These are phyloP conservation scores for Russula earlei DNA, from an alignment of 768 basidiomycete genomes.

Conservation along the genomic window DNA sequence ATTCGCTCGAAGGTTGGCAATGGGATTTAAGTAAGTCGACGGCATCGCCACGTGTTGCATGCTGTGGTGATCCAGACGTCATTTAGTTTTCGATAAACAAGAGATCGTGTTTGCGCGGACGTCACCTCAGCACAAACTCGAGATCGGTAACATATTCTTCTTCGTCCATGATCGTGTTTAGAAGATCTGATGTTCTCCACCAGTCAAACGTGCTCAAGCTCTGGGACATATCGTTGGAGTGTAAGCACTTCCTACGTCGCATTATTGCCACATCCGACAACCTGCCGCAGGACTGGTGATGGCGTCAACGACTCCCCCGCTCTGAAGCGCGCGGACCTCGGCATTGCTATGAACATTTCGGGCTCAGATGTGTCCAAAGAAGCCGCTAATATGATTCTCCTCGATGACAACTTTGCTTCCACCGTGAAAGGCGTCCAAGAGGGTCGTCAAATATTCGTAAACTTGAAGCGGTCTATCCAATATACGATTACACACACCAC, in stretches of 20 bases:
- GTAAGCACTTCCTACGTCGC: slow-evolving; percentile 31
- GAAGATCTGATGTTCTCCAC: background rate
- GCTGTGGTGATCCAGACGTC: background rate
- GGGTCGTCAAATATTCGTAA: slow-evolving; percentile 60
- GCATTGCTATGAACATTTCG: slow-evolving; percentile 69
- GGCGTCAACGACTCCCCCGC: slow-evolving; percentile 68
- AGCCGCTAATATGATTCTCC: slow-evolving; percentile 65
- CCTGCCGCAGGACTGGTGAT: slow-evolving; percentile 45
- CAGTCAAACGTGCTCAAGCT: slow-evolving; percentile 63
- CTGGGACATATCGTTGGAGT: slow-evolving; percentile 65
- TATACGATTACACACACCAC: slow-evolving; percentile 61
- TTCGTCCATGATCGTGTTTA: background rate
- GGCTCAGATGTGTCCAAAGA: slow-evolving; percentile 69
- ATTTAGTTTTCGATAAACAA: slow-evolving; percentile 50
- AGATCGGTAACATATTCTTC: slow-evolving; percentile 42
- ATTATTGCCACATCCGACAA: slow-evolving; percentile 1
- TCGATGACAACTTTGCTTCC: slow-evolving; percentile 65
- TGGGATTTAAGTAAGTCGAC: slow-evolving; percentile 59
- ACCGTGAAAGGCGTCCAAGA: slow-evolving; percentile 65
- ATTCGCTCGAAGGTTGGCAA: slow-evolving; percentile 57
- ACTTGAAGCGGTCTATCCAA: slow-evolving; percentile 62
- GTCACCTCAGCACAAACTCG: slow-evolving; percentile 63
- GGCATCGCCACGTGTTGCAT: background rate
- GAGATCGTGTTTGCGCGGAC: slow-evolving; percentile 68
- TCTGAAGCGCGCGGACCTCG: slow-evolving; percentile 61